These are phyloP conservation scores for Quercus aquifolioides DNA, from an alignment of 306 rosid genomes.

Conservation along the genomic window DNA sequence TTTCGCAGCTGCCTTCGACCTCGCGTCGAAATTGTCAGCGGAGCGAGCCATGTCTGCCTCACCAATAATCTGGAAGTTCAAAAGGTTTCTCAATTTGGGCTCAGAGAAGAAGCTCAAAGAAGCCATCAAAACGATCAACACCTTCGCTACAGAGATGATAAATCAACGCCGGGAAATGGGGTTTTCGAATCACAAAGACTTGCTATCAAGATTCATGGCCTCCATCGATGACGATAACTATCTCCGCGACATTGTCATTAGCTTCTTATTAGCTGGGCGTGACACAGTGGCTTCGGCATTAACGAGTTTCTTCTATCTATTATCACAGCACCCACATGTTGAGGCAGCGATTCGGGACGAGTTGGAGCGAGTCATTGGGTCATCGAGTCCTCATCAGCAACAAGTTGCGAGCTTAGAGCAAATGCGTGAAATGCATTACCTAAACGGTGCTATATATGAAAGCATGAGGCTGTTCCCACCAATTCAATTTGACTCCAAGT, in stretches of 20 bases:
- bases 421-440: slow-evolving; percentile 57
- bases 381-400: not conserved
- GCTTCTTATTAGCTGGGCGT: slow-evolving; percentile 81
- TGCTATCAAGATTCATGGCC: slow-evolving; percentile 76
- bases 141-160: slow-evolving; percentile 41
- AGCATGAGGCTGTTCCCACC: slow-evolving; percentile 87
- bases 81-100: slow-evolving; percentile 48
- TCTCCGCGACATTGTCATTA: slow-evolving; percentile 71
- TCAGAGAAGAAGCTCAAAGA: slow-evolving; percentile 58
- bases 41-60: slow-evolving; percentile 60
- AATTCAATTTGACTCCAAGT: slow-evolving; percentile 85
- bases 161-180: slow-evolving; percentile 35
- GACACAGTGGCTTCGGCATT: slow-evolving; percentile 72
- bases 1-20: slow-evolving; percentile 54
- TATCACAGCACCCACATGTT: slow-evolving; percentile 47
- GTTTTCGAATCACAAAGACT: slow-evolving; percentile 30
- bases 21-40: slow-evolving; percentile 63
- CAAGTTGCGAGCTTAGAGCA: slow-evolving; percentile 35
- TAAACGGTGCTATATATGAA: slow-evolving; percentile 66
- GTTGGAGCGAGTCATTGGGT: slow-evolving; percentile 43
- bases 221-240: slow-evolving; percentile 49
- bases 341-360: slow-evolving; percentile 48
- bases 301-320: slow-evolving; percentile 56
- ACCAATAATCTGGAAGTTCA: slow-evolving; percentile 59
- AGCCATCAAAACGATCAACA: slow-evolving; percentile 42